Evolutionary conservation across 1,139 yeast species (phyloP), one percentile per base, ranked within the genome.

Genomic region (Zygosaccharomyces sapae): DNA sequence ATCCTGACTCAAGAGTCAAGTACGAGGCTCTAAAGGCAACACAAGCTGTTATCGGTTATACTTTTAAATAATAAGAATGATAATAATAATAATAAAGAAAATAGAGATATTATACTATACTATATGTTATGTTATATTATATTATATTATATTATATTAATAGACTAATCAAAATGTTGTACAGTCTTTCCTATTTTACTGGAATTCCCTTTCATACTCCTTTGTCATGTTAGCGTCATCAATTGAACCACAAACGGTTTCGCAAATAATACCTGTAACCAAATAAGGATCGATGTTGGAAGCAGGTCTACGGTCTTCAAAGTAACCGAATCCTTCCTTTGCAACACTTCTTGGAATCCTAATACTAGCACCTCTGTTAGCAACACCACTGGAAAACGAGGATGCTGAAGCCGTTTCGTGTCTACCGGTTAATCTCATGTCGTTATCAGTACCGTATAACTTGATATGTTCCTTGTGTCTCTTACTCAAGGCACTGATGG

Each of bases 261-360:
- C 98, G 64, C 86, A 86, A 84, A 92, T 87, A 68, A 92, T 89
- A 78, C 97, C 98, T 50, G 97, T 89, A 58, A 92, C 97, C 72
- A 90, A 81, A 77, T 92, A 92, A 61, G 98, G 97, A 73, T 92
- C 98, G 65, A 92, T 92, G 83, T 92, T 92, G 55, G 97, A 90
- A 60, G 98, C 98, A 53, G 97, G 98, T 77, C 98, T 88, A 80
- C 98, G 88, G 76, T 92, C 98, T 80, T 92, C 98, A 66, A 92
- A 92, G 82, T 92, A 92, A 55, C 98, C 98, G 73, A 73, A 87
- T 53, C 97, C 97, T 72, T 90, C 97, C 75, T 88, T 88, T 70
- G 96, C 96, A 61, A 92, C 98, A 43, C 96, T 84, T 77, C 98
- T 84, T 75, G 98, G 98, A 69, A 92, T 92, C 81, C 98, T 87